Conservation (phyloP, 1,139 yeast genomes). For the Williopsis jadinii region DNA sequence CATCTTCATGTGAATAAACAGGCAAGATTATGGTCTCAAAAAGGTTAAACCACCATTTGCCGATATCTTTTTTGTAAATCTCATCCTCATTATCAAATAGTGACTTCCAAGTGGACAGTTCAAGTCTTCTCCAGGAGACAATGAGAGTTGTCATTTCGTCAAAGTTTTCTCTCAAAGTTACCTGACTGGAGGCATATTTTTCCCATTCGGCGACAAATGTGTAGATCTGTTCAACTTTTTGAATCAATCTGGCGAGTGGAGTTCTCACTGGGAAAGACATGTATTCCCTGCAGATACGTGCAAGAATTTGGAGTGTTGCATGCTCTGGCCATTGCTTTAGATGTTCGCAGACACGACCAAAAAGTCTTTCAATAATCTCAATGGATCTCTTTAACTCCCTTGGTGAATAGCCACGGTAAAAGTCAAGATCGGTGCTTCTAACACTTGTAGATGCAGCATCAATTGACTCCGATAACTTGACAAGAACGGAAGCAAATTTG, state of each 20-base stretch:
- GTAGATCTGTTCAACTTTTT: constrained; percentile 81
- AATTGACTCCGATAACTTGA: constrained; percentile 30
- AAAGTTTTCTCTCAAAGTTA: constrained; percentile 50
- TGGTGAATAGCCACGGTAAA: constrained; percentile 62
- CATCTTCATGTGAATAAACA: constrained; percentile 24
- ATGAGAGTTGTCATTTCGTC: constrained; percentile 59
- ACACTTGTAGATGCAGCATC: constrained; percentile 19
- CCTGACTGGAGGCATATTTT: constrained; percentile 78
- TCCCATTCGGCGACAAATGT: constrained; percentile 89
- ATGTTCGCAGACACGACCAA: constrained; percentile 40
- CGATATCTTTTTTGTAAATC: constrained; percentile 42
- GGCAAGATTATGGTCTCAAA: constrained; percentile 70
- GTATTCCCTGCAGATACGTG: constrained; percentile 62
- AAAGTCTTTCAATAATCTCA: constrained; percentile 41
- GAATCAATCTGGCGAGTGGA: constrained; percentile 73
- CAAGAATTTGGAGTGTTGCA: constrained; percentile 70
- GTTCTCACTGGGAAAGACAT: constrained; percentile 53
- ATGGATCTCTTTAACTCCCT: constrained; percentile 58
- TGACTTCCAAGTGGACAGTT: constrained; percentile 78
- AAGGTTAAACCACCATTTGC: constrained; percentile 89
- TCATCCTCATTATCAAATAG: constrained; percentile 64
- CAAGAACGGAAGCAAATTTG: constrained; percentile 37
- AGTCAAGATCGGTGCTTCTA: constrained; percentile 36
- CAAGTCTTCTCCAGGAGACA: constrained; percentile 87
- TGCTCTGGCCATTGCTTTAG: constrained; percentile 90